Conservation (phyloP, 805 yeast genomes). For the Scheffersomyces spartinae region DNA sequence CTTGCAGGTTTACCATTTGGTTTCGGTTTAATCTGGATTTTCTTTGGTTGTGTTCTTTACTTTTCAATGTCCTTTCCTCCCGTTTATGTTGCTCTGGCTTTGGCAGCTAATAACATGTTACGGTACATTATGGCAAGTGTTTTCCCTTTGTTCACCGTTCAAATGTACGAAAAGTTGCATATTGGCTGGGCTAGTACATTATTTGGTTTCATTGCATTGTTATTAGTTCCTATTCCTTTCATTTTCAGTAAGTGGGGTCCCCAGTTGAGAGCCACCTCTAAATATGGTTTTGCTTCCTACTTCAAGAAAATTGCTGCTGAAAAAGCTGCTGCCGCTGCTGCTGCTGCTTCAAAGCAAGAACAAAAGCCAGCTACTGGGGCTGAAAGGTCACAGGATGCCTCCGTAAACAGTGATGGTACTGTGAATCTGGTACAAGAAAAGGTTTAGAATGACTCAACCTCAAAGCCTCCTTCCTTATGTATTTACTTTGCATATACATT, state of each 20-base stretch:
- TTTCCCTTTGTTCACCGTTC: conserved; percentile 77
- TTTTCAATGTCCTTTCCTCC: conserved; percentile 69
- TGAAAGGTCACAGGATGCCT: no score
- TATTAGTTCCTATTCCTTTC: conserved; percentile 69
- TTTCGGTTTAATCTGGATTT: conserved; percentile 58
- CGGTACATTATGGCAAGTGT: conserved; percentile 69
- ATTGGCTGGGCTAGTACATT: conserved; percentile 74
- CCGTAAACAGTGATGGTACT: no score
- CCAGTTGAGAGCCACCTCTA: conserved; percentile 40
- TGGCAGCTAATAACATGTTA: conserved; percentile 77
- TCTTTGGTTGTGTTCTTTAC: conserved; percentile 59
- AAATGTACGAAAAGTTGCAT: conserved; percentile 64
- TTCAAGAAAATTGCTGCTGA: conserved; percentile 11
- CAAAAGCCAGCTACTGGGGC: conserved; percentile 4
- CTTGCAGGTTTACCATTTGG: conserved; percentile 75
- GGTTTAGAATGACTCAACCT: no score
- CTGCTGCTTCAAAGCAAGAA: conserved; percentile 4
- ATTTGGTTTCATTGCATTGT: conserved; percentile 54
- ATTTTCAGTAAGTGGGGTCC: conserved; percentile 50
- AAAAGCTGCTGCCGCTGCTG: conserved; percentile 9
- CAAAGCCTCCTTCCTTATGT: no score
- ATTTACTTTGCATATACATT: no score
- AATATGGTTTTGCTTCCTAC: conserved; percentile 46
- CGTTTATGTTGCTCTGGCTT: conserved; percentile 67
- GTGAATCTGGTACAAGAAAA: no score